Base-by-base conservation (phyloP, 176 grass and related monocot genomes). In the Olyra latifolia region DNA sequence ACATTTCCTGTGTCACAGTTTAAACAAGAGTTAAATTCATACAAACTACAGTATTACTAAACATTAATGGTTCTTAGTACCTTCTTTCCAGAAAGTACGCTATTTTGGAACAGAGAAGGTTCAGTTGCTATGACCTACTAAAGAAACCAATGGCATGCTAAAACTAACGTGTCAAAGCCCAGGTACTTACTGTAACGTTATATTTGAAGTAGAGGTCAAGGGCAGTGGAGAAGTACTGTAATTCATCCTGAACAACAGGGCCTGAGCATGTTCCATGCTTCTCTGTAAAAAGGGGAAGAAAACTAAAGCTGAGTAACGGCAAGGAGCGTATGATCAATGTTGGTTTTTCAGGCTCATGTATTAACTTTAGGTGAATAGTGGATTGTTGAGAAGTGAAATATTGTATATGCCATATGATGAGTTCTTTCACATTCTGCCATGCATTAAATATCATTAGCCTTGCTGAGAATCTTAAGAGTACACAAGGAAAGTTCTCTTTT, bases 211-310 rank as follows among this genome's bases (percentile, higher is more conserved):
- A 89, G 35, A 85, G 87, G 58, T 81, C 82, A 77, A 85, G 28
- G 55, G 77, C 82, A 12, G 24, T 40, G 64, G 40, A 43, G 87
- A 89, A 89, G 44, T 81, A 89, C 57, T 85, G 56, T 3, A 81
- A 10, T 58, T 89, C 82, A 66, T 85, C 77, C 40, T 81, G 65
- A 77, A 77, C 77, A 74, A 65, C 87, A 65, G 87, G 87, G 64
- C 56, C 50, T 11, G 87, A 89, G 65, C 87, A 89, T 0, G 87
- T 85, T 72, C 87, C 87, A 65, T 89, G 87, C 58, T 89, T 89
- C 71, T 89, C 87, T 89, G 82, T 4, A 72, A 66, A 49, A 85
- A 77, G 46, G 5, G 8, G 17, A 47, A 32, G 29, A 42, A 50
- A 72, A 22, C 2, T 13, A 7, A 79, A 71, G 27, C 11, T 79